Evolutionary conservation across 306 rosid genomes (phyloP), one percentile per base, ranked within the genome.

Genomic region (Notholithocarpus densiflorus): DNA sequence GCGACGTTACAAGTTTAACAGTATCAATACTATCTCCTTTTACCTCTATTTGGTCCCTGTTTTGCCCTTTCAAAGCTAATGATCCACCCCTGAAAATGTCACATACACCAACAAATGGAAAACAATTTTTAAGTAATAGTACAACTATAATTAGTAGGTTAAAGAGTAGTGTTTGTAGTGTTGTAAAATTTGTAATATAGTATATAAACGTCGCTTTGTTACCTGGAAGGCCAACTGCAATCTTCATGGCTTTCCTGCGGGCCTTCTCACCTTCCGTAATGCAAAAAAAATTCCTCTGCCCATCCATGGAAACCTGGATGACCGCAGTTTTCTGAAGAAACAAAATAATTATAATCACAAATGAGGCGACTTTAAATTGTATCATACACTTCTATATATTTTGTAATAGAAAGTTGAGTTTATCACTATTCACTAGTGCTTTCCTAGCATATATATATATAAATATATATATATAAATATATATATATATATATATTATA

Each of bases 141-240:
- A 11, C 19, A 3, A 55, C 19, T 19, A 55, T 29, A 5, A 48
- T 48, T 3, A 48, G 15, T 11, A 48, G 53, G 53, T 48, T 48
- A 11, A 48, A 3, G 5, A 48, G 14, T 48, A 48, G 45, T 37
- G 43, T 7, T 37, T 37, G 0, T 37, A 37, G 43, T 37, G 11
- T 8, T 37, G 2, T 34, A 37, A 7, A 48, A 13, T 48, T 48
- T 48, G 53, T 48, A 48, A 48, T 48, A 37, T 48, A 12, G 4
- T 48, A 48, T 13, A 48, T 48, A 37, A 37, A 7, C 53, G 53
- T 48, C 15, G 1, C 2, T 34, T 20, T 3, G 3, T 71, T 82
- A 86, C 87, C 87, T 19, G 48, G 71, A 17, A 83, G 65, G 18
- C 81, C 74, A 51, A 84, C 83, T 53, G 89, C 89, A 23, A 83